Conservation (phyloP, 192 early-diverging fungal species). For the Radiomyces spectabilis region DNA sequence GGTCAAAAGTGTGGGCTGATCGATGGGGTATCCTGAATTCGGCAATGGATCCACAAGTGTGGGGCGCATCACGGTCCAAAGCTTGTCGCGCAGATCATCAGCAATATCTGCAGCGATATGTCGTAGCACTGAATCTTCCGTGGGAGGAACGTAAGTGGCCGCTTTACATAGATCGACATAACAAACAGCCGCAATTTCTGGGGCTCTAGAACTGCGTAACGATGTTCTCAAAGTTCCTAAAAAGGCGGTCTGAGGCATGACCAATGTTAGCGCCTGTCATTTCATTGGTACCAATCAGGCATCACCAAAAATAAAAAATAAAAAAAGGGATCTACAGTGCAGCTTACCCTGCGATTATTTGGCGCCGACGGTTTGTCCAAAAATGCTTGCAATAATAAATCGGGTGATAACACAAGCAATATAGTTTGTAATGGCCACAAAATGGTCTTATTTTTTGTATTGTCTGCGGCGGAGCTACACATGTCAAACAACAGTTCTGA, state of each 20-base stretch:
- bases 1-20: conserved; percentile 52
- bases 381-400: conserved; percentile 56
- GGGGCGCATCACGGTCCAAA: conserved; percentile 12
- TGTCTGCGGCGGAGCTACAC: conserved; percentile 46
- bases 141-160: conserved; percentile 50
- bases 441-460: conserved; percentile 49
- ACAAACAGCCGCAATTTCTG: conserved; percentile 58
- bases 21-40: neutral
- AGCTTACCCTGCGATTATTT: conserved; percentile 50
- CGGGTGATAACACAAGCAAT: conserved; percentile 77
- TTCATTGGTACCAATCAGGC: too few species aligned
- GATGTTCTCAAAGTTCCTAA: conserved; percentile 46
- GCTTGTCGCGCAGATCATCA: conserved; percentile 50
- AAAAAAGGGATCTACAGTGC: neutral
- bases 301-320: too few species aligned
- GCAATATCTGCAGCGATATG: conserved; percentile 61
- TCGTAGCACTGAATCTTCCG: conserved; percentile 50
- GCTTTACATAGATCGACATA: conserved; percentile 70
- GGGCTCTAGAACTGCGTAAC: conserved; percentile 35
- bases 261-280: neutral
- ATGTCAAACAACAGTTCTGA: conserved; percentile 73
- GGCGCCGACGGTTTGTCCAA: conserved; percentile 25
- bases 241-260: conserved; percentile 34
- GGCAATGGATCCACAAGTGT: neutral
- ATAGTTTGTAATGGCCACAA: conserved; percentile 85